Evolutionary conservation across 2,329 filamentous ascomycete species (phyloP), one percentile per base, ranked within the genome.

Genomic region (Dothiorella sarmentorum): DNA sequence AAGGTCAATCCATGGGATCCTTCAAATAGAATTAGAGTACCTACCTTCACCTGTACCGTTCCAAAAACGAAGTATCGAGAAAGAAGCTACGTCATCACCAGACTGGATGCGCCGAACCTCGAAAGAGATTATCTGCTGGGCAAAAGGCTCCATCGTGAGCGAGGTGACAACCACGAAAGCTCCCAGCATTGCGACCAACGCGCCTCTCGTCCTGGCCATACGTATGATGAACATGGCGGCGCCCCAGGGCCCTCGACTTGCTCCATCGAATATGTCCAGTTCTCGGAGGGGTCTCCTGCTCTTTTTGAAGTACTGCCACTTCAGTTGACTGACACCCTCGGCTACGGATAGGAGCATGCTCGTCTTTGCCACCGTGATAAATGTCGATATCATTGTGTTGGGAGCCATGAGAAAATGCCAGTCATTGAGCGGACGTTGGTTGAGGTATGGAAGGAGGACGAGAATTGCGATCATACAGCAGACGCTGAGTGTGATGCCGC

Each of bases 321-420:
- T 75, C 27, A 73, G 61, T 59, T 76, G 73, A 40, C 67, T 65
- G 24, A 75, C 61, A 26, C 67, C 68, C 29, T 68, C 65, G 1
- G 69, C 65, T 11, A 71, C 59, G 7, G 67, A 62, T 4, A 72
- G 63, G 35, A 74, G 60, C 47, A 74, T 61, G 3, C 68, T 57
- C 1, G 68, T 60, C 52, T 73, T 74, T 5, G 58, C 63, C 7
- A 71, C 43, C 3, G 68, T 73, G 2, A 69, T 67, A 22, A 75
- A 62, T 56, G 72, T 55, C 2, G 73, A 64, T 10, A 76, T 65
- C 10, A 72, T 52, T 0, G 72, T 68, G 62, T 73, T 75, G 17
- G 53, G 40, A 35, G 62, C 49, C 15, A 65, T 62, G n/a, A 52
- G 44, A 7, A 63, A 37, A 18, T 60, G 43, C 62, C 62, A 65